A percentile compares a stretch with the other conserved stretches of the same genome.
phyloP scores from a whole-genome alignment of 495 filamentous ascomycete genomes.

The Aspergillus funiculosus region DNA sequence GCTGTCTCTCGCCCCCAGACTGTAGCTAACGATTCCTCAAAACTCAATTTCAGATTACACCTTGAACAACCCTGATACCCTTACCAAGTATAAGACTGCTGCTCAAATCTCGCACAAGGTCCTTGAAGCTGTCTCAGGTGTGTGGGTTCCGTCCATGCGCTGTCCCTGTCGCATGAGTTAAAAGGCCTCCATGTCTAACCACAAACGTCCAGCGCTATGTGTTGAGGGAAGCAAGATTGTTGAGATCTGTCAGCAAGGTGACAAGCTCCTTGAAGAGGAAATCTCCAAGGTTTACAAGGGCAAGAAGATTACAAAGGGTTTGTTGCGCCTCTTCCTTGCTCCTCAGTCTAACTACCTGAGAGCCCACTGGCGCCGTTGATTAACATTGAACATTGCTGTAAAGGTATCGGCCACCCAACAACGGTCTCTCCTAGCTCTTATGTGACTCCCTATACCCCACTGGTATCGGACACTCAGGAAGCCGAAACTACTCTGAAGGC shows the following conservation, averaged over 20 bases:
- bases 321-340: slow-evolving; percentile 9
- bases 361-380: neutral
- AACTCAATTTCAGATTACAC: slow-evolving; percentile 69
- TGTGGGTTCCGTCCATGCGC: slow-evolving; percentile 12
- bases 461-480: slow-evolving; percentile 79
- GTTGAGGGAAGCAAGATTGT: slow-evolving; percentile 85
- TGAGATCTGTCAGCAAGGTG: slow-evolving; percentile 87
- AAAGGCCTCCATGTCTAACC: slow-evolving; percentile 29
- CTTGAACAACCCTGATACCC: slow-evolving; percentile 90
- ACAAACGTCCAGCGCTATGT: slow-evolving; percentile 55
- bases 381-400: slow-evolving; percentile 20
- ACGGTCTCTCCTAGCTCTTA: slow-evolving; percentile 92
- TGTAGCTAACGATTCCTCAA: slow-evolving; percentile 16
- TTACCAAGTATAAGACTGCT: slow-evolving; percentile 98
- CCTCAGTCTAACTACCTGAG: neutral
- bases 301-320: slow-evolving; percentile 92
- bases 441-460: slow-evolving; percentile 93
- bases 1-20: neutral
- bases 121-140: slow-evolving; percentile 73
- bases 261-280: slow-evolving; percentile 91
- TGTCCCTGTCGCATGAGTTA: neutral
- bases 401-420: slow-evolving; percentile 87
- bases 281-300: slow-evolving; percentile 94
- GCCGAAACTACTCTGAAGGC: slow-evolving; percentile 70
- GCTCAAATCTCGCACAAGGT: slow-evolving; percentile 92